Base-by-base conservation (phyloP, 208 protist genomes). In the Tritrichomonas musculus region DNA sequence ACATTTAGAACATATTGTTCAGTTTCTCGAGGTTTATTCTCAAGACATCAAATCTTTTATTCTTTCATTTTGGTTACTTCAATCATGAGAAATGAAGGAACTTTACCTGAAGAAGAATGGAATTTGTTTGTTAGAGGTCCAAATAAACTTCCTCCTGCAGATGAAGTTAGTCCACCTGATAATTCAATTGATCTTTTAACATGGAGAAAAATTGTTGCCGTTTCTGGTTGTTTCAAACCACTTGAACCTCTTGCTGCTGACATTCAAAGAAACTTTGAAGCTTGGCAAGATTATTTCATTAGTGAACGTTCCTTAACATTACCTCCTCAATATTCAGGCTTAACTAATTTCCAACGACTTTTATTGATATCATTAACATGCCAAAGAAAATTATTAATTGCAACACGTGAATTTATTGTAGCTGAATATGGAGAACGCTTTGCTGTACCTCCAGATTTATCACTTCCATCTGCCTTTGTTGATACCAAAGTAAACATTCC, bases 21-120 rank as follows among this genome's bases (percentile, higher is more conserved):
- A 94, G 97, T 99, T 69, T 99, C 97, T 95, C 96, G 98, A 60
- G 98, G 98, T n/a, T 96, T 99, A 0, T 99, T 99, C 95, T 98
- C 99, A 95, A 97, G 97, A 95, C 97, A 99, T 95, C 99, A 99
- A 96, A 95, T 98, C 30, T 96, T 98, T 82, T 98, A 98, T 93
- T 97, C 97, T 44, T 98, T 98, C 66, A 94, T 99, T 69, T 96
- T 99, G 36, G 96, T 96, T 93, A 94, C 96, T 44, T 95, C 96
- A 66, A 97, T 99, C 88, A 95, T 96, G 57, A 96, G 97, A 49
- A 75, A 95, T 73, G 49, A 36, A 41, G 75, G 94, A 57, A 84
- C 80, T 1, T 96, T 97, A 39, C 47, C 93, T 25, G 55, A n/a
- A 11, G 92, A 77, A 22, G 95, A 97, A 82, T 96, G 94, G 94